Percentiles rank a stretch among this genome's conserved stretches.
Conservation (phyloP, 2,329 filamentous ascomycete species). For the Fusarium longipes region DNA sequence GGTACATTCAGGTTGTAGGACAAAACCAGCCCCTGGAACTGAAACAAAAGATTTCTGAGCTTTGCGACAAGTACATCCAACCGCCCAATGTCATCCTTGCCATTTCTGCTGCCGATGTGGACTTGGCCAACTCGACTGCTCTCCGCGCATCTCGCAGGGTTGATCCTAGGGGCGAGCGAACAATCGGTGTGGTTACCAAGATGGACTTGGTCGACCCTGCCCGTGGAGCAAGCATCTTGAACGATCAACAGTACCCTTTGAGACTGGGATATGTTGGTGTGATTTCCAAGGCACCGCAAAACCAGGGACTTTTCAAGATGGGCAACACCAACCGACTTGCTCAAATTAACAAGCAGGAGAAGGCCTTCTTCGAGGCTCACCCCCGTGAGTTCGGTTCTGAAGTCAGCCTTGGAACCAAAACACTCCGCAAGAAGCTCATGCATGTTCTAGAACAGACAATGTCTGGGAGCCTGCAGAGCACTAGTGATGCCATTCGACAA, state of each 20-base stretch:
- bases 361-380: constrained; percentile 86
- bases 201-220: constrained; percentile 95
- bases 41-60: constrained; percentile 94
- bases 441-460: constrained; percentile 96
- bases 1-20: constrained; percentile 96
- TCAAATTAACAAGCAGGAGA: constrained; percentile 88
- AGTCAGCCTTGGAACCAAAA: constrained; percentile 84
- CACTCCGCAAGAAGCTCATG: constrained; percentile 95
- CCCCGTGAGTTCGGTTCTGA: constrained; percentile 82
- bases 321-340: constrained; percentile 82
- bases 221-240: constrained; percentile 81
- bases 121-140: constrained; percentile 95
- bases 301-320: constrained; percentile 82
- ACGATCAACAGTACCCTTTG: constrained; percentile 91
- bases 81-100: constrained; percentile 95
- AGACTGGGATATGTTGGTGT: constrained; percentile 97
- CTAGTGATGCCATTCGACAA: constrained; percentile 90
- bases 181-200: constrained; percentile 98
- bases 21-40: constrained; percentile 90
- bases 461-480: constrained; percentile 89
- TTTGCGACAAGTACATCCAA: constrained; percentile 99
- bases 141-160: constrained; percentile 89
- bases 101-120: constrained; percentile 97
- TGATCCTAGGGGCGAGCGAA: constrained; percentile 92
- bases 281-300: constrained; percentile 80